These are phyloP conservation scores for Backusella macrospora DNA, from an alignment of 192 early-diverging fungal genomes.

Conservation along the genomic window DNA sequence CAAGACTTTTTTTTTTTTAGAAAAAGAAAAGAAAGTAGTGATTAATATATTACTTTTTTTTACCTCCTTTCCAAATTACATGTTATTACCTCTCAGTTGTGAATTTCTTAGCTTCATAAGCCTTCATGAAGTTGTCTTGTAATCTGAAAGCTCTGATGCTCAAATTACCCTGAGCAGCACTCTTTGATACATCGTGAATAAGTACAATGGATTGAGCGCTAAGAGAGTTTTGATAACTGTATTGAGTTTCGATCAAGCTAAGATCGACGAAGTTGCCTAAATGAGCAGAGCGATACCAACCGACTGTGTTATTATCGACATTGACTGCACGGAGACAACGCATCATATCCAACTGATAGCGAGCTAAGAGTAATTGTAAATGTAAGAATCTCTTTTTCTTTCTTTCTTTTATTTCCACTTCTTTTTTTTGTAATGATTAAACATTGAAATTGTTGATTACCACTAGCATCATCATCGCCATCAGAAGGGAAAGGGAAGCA, in stretches of 20 bases:
- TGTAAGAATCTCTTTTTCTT: not conserved
- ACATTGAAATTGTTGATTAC: constrained; percentile 39
- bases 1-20: constrained; percentile 49
- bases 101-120: constrained; percentile 83
- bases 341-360: constrained; percentile 96
- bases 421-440: not conserved
- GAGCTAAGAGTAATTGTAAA: constrained; percentile 44
- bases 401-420: not conserved
- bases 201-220: constrained; percentile 84
- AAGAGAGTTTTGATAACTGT: constrained; percentile 86
- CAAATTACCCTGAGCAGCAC: constrained; percentile 82
- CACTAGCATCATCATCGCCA: constrained; percentile 53
- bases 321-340: constrained; percentile 90
- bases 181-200: constrained; percentile 89
- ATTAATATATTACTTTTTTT: not conserved
- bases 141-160: constrained; percentile 88
- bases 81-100: constrained; percentile 68
- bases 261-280: constrained; percentile 90
- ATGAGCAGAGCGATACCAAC: constrained; percentile 95
- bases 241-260: constrained; percentile 88
- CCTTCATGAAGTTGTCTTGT: constrained; percentile 80
- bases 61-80: not conserved
- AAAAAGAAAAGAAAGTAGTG: not conserved
- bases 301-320: constrained; percentile 95
- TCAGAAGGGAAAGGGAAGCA: constrained; percentile 80